Percentiles rank a stretch among this genome's conserved stretches.
Evolutionary conservation across 768 basidiomycete genomes (phyloP).

Genomic region (Kwoniella newhampshirensis): DNA sequence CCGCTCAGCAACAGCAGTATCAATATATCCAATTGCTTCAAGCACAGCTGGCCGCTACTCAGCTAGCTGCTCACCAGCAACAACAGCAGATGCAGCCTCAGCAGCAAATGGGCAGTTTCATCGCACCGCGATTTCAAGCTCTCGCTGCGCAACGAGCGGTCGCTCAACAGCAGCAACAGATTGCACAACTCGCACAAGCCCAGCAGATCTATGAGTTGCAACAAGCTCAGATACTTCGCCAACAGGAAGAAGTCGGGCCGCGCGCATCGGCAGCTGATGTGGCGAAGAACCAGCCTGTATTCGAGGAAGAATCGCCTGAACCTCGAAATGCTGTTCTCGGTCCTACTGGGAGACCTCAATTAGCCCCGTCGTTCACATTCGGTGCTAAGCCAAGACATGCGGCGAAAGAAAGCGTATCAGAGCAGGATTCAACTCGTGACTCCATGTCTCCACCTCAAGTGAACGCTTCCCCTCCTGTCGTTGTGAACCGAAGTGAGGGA

Average conservation of each 20-base stretch:
- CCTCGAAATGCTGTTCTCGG: slow-evolving; percentile 27
- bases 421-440: slow-evolving; percentile 11
- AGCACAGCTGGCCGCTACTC: slow-evolving; percentile 66
- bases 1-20: slow-evolving; percentile 41
- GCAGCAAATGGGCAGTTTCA: slow-evolving; percentile 62
- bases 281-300: slow-evolving; percentile 39
- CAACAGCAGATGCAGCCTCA: slow-evolving; percentile 65
- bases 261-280: slow-evolving; percentile 23
- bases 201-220: slow-evolving; percentile 42
- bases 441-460: slow-evolving; percentile 16
- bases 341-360: slow-evolving; percentile 76
- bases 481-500: slow-evolving; percentile 35
- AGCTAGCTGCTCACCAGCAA: slow-evolving; percentile 43
- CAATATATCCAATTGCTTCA: slow-evolving; percentile 54
- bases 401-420: slow-evolving; percentile 42
- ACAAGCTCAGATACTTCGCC: slow-evolving; percentile 29
- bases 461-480: slow-evolving; percentile 16
- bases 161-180: slow-evolving; percentile 37
- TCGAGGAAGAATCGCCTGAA: slow-evolving; percentile 46
- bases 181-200: slow-evolving; percentile 56
- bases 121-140: slow-evolving; percentile 84
- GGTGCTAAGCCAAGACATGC: slow-evolving; percentile 60
- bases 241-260: slow-evolving; percentile 23
- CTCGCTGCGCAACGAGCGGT: slow-evolving; percentile 59
- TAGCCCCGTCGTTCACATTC: slow-evolving; percentile 89